A percentile compares a stretch with the other conserved stretches of the same genome.
phyloP scores from a whole-genome alignment of 2,329 filamentous ascomycete genomes.

The Pleomassaria siparia region DNA sequence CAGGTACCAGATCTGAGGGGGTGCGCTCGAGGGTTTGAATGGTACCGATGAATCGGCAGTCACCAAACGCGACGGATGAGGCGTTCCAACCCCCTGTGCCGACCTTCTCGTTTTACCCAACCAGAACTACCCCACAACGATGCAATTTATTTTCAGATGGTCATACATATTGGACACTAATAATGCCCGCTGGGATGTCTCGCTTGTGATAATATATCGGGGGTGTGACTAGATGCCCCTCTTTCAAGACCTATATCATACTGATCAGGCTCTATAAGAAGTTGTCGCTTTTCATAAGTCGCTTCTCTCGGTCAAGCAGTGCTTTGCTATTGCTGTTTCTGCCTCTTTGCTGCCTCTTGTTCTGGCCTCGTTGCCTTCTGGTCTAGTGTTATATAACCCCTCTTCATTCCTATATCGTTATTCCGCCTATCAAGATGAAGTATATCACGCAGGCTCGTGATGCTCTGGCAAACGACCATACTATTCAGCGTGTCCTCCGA shows the following conservation, averaged over 20 bases:
- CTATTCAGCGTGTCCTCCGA: slow-evolving; percentile 26
- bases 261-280: too few species aligned
- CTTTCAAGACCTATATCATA: too few species aligned
- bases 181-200: neutral
- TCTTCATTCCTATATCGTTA: neutral
- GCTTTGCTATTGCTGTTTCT: too few species aligned
- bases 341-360: too few species aligned
- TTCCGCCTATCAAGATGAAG: slow-evolving; percentile 20
- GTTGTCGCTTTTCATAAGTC: too few species aligned
- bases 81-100: neutral
- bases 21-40: too few species aligned
- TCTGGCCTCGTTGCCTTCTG: neutral
- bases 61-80: neutral
- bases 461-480: slow-evolving; percentile 29
- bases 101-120: neutral
- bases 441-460: slow-evolving; percentile 20
- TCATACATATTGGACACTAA: neutral
- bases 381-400: slow-evolving; percentile 2
- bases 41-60: neutral
- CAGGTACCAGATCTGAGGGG: too few species aligned
- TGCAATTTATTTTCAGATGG: neutral
- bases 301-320: too few species aligned
- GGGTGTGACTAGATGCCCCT: too few species aligned
- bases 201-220: neutral
- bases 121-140: neutral